A percentile compares a stretch with the other conserved stretches of the same genome.
Conservation (phyloP, 805 yeast species). For the Brettanomyces nanus region DNA sequence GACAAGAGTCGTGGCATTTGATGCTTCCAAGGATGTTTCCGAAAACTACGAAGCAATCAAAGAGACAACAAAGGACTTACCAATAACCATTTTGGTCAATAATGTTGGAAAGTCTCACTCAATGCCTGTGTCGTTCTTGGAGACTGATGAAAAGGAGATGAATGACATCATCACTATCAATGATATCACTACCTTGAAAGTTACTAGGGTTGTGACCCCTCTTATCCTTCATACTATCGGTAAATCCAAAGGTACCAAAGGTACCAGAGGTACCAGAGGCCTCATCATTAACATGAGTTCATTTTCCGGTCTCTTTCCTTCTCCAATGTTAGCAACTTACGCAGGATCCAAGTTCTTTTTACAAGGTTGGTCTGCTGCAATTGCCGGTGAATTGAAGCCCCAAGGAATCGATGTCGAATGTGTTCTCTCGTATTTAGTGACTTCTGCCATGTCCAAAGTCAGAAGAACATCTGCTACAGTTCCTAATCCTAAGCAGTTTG, state of each 20-base stretch:
- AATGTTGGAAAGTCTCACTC: conserved; percentile 94
- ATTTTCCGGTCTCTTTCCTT: conserved; percentile 88
- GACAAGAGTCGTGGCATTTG: conserved; percentile 66
- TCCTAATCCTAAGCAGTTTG: conserved; percentile 80
- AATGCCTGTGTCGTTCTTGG: conserved; percentile 88
- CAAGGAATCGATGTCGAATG: conserved; percentile 78
- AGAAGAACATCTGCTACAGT: conserved; percentile 64
- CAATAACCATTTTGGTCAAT: conserved; percentile 72
- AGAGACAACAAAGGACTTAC: conserved; percentile 39
- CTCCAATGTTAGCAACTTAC: conserved; percentile 87
- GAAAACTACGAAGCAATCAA: conserved; percentile 48
- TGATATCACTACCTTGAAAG: conserved; percentile 72
- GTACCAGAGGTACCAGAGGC: too few relatives aligned
- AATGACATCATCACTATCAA: conserved; percentile 77
- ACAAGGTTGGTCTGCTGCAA: conserved; percentile 85
- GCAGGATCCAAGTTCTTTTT: conserved; percentile 95
- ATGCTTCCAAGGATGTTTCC: conserved; percentile 57
- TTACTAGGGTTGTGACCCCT: conserved; percentile 77
- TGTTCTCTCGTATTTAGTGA: conserved; percentile 79
- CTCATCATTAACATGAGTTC: conserved; percentile 93
- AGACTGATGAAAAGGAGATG: conserved; percentile 69
- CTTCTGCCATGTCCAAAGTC: conserved; percentile 93
- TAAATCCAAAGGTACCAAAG: conserved; percentile 25
- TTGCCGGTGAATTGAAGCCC: conserved; percentile 73
- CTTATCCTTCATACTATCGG: conserved; percentile 48